These are phyloP conservation scores for Mucor velutinosus DNA, from an alignment of 371 early-diverging fungal genomes.

Conservation along the genomic window DNA sequence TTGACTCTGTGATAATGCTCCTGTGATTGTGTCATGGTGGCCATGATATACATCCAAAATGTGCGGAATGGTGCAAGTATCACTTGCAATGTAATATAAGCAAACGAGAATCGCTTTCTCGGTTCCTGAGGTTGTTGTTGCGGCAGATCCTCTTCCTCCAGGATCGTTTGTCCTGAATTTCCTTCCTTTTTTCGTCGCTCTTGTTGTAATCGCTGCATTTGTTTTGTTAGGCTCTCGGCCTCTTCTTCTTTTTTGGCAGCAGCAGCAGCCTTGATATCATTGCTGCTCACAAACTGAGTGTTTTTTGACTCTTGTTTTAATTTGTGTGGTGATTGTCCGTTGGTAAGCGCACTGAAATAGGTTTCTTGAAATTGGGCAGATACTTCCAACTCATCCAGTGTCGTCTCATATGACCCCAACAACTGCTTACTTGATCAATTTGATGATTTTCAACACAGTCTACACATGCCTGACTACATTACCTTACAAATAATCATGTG, in stretches of 20 bases:
- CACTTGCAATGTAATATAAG: conserved; percentile 49
- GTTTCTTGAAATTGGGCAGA: conserved; percentile 33
- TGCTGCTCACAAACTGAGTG: conserved; percentile 7
- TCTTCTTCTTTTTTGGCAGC: conserved; percentile 6
- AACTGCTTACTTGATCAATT: not conserved
- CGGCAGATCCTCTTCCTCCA: conserved; percentile 12
- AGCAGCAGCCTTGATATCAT: conserved; percentile 9
- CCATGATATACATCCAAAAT: conserved; percentile 37
- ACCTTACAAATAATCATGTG: conserved; percentile 63
- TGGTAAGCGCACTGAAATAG: conserved; percentile 29
- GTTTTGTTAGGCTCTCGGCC: conserved; percentile 31
- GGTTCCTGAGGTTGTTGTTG: conserved; percentile 16
- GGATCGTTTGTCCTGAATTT: conserved; percentile 13
- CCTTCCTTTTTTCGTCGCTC: conserved; percentile 25
- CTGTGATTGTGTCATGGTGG: conserved; percentile 45
- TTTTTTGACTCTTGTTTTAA: not conserved
- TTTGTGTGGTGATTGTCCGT: conserved; percentile 8
- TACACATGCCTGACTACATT: conserved; percentile 4
- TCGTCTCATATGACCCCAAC: conserved; percentile 24
- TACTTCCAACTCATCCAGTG: conserved; percentile 37
- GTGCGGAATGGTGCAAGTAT: conserved; percentile 37
- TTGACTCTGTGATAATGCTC: conserved; percentile 45
- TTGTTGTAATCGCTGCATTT: conserved; percentile 45
- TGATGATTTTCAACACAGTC: not conserved
- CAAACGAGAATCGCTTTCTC: conserved; percentile 41